Percentiles rank a stretch among this genome's conserved stretches.
Evolutionary conservation across 2,329 filamentous ascomycete genomes (phyloP).

Genomic region (Hypoxylon sp.): DNA sequence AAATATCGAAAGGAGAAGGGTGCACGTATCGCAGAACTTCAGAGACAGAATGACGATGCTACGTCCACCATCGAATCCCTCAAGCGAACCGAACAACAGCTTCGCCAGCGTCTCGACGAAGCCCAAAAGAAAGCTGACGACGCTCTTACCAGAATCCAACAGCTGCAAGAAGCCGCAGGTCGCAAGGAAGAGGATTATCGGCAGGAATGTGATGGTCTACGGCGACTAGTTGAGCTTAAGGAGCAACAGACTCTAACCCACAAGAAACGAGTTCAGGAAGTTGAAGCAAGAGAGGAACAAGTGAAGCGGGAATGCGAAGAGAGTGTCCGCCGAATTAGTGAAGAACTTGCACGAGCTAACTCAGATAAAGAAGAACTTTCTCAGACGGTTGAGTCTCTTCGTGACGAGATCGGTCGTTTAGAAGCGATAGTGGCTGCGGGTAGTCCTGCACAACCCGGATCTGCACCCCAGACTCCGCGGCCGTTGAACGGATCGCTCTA

Average conservation of each 20-base stretch:
- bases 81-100: constrained; percentile 82
- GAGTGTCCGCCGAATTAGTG: constrained; percentile 68
- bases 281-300: constrained; percentile 74
- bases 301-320: constrained; percentile 77
- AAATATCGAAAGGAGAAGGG: constrained; percentile 97
- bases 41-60: constrained; percentile 89
- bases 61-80: constrained; percentile 82
- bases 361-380: constrained; percentile 63
- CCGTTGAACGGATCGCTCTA: constrained; percentile 68
- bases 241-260: constrained; percentile 82
- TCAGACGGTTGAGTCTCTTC: constrained; percentile 65
- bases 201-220: constrained; percentile 85
- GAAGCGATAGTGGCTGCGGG: constrained; percentile 64
- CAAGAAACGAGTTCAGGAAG: constrained; percentile 77
- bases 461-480: constrained; percentile 72
- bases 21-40: constrained; percentile 87
- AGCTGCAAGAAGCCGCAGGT: constrained; percentile 85
- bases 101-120: constrained; percentile 86
- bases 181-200: constrained; percentile 88
- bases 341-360: constrained; percentile 70
- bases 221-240: constrained; percentile 85
- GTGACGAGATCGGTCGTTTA: constrained; percentile 68
- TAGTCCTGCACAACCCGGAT: constrained; percentile 58
- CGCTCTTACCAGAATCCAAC: constrained; percentile 83
- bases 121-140: constrained; percentile 91